These are phyloP conservation scores for Rhizoclosmatium globosum DNA, from an alignment of 192 early-diverging fungal genomes.

Conservation along the genomic window DNA sequence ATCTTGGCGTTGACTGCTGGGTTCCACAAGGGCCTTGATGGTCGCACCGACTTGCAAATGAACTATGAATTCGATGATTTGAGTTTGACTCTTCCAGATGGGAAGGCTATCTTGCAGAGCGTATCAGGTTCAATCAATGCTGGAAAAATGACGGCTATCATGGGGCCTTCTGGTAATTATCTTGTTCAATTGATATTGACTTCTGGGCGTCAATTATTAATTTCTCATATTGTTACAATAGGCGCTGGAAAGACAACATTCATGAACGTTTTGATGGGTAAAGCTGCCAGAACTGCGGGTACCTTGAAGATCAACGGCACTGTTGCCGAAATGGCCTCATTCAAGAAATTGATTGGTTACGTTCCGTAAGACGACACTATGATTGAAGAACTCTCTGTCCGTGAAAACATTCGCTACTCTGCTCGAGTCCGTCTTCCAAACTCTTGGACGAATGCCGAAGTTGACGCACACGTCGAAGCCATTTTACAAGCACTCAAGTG, in stretches of 20 bases:
- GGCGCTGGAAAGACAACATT: slow-evolving; percentile 54
- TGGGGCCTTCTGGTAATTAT: slow-evolving; percentile 82
- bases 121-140: slow-evolving; percentile 78
- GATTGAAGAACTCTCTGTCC: slow-evolving; percentile 66
- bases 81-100: slow-evolving; percentile 48
- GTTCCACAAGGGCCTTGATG: slow-evolving; percentile 33
- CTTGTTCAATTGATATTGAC: not conserved
- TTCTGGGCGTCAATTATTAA: not conserved
- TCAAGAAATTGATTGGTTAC: slow-evolving; percentile 52
- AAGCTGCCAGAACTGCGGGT: slow-evolving; percentile 42
- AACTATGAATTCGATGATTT: slow-evolving; percentile 51
- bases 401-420: slow-evolving; percentile 79
- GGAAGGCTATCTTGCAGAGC: slow-evolving; percentile 67
- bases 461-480: slow-evolving; percentile 75
- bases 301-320: slow-evolving; percentile 43
- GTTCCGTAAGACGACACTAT: slow-evolving; percentile 54
- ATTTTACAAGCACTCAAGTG: slow-evolving; percentile 71
- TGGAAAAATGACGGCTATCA: slow-evolving; percentile 85
- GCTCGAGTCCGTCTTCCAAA: slow-evolving; percentile 78
- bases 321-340: slow-evolving; percentile 40
- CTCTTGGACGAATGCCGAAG: slow-evolving; percentile 67
- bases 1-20: slow-evolving; percentile 28
- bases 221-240: not conserved
- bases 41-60: slow-evolving; percentile 36
- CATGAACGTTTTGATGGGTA: slow-evolving; percentile 56